Evolutionary conservation across 192 early-diverging fungal species (phyloP).

Genomic region (Chytriomyces confervae): DNA sequence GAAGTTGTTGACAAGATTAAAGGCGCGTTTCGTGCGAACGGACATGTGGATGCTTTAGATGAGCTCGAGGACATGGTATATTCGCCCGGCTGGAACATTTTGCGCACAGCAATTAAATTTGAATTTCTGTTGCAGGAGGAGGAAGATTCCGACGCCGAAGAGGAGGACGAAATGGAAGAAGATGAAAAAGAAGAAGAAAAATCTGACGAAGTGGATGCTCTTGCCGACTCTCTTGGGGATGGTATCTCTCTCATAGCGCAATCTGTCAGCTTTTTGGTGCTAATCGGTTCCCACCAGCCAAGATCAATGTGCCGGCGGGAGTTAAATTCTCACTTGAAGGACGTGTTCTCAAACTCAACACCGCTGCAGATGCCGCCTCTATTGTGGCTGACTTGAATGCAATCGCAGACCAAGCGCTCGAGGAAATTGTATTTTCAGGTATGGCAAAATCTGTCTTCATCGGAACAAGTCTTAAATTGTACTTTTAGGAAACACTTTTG

Average conservation of each 20-base stretch:
- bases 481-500: conserved; percentile 90
- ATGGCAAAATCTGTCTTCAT: background rate
- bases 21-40: conserved; percentile 70
- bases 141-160: conserved; percentile 55
- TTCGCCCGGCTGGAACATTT: background rate
- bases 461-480: conserved; percentile 59
- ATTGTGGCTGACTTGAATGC: conserved; percentile 74
- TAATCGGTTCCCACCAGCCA: no score
- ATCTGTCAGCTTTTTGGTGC: no score
- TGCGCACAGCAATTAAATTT: background rate
- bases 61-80: conserved; percentile 92
- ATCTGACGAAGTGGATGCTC: conserved; percentile 36
- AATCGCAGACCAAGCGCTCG: conserved; percentile 52
- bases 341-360: conserved; percentile 86
- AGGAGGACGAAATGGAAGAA: conserved; percentile 55
- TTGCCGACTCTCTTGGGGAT: conserved; percentile 25
- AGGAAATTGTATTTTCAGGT: conserved; percentile 32
- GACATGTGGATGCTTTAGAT: conserved; percentile 79
- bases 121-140: conserved; percentile 55
- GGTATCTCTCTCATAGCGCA: no score
- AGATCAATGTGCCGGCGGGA: no score
- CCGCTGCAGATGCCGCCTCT: conserved; percentile 76
- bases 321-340: conserved; percentile 79
- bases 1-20: conserved; percentile 76
- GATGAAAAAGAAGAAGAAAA: conserved; percentile 45